These are phyloP conservation scores for Aurantiochytrium sp. DNA, from an alignment of 108 stramenopile genomes.

Conservation along the genomic window DNA sequence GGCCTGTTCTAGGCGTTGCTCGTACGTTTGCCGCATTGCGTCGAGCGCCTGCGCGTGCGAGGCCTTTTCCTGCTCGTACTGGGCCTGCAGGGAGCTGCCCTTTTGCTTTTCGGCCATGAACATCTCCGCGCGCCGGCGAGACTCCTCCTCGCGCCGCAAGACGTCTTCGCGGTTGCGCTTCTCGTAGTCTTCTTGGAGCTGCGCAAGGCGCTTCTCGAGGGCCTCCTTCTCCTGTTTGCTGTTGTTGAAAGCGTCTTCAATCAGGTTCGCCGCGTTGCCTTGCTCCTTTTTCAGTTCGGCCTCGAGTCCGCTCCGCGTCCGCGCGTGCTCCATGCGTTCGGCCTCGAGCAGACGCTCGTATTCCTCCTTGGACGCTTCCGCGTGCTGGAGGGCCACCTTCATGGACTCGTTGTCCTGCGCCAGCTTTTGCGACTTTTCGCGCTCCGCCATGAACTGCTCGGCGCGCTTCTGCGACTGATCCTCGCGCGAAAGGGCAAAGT, in stretches of 20 bases:
- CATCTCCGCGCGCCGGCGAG: neutral
- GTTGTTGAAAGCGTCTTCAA: constrained; percentile 8
- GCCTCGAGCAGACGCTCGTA: neutral
- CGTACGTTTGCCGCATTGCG: neutral
- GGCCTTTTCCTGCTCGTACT: constrained; percentile 15
- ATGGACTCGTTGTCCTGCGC: neutral
- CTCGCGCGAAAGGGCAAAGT: constrained; percentile 7
- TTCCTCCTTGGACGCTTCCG: neutral
- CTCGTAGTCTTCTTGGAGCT: constrained; percentile 1
- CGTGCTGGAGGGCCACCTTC: neutral
- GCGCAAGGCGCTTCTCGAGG: neutral
- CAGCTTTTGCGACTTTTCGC: neutral
- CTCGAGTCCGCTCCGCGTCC: neutral
- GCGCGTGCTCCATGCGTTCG: neutral
- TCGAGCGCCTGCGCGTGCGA: neutral
- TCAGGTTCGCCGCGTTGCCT: neutral
- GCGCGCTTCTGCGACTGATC: constrained; percentile 12
- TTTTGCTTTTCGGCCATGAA: constrained; percentile 15
- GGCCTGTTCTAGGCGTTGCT: neutral
- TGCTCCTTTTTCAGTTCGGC: constrained; percentile 11
- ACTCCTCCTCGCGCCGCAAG: neutral
- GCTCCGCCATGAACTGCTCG: constrained; percentile 11
- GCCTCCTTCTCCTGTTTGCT: constrained; percentile 4
- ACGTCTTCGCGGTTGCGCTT: constrained; percentile 6
- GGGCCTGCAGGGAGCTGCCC: neutral